Evolutionary conservation across 139 green algal genomes (phyloP), one percentile per base, ranked within the genome.

Genomic region (Eudorina sp.): DNA sequence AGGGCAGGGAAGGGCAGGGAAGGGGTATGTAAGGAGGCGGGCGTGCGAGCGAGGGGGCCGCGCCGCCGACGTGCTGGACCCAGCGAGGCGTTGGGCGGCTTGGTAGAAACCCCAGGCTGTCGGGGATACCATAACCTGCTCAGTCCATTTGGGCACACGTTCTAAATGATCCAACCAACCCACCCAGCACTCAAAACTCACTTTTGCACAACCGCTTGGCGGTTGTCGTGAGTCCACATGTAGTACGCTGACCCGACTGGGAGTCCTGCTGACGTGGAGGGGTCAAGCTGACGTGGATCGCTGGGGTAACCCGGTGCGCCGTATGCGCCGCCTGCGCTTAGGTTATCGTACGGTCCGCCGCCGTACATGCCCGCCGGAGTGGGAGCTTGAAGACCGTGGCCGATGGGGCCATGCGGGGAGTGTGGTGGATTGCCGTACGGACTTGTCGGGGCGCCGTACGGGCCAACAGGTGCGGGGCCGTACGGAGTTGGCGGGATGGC

Each of bases 211-310:
- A 88, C 68, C 0, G 83, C 83, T 14, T 88, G 48, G 0, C 83
- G 66, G 68, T 81, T 88, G 38, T 40, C 21, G 25, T 88, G 46
- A 0, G 68, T 70, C 83, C 83, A 88, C 83, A 88, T 88, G 29
- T 60, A 82, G 69, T 88, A 88, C 4, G 83, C 83, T 3, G 62
- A 9, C 41, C 60, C 80, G 0, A 53, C 48, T 4, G 75, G 48
- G 16, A 48, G 40, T 31, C 75, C 75, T 29, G 29, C 25, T 7
- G 43, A 16, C 40, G 73, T 51, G 62, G 62, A 19, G 13, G 23
- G 25, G 73, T 46, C 73, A 4, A n/a, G n/a, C n/a, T n/a, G n/a
- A n/a, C n/a, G n/a, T 36, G 43, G 73, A 46, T 81, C 73, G 18
- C 14, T 62, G 27, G 72, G 40, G n/a, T 53, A 55, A 38, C 40